Percentiles rank a stretch among this genome's conserved stretches.
phyloP scores from a whole-genome alignment of 306 rosid species.

The Rosa chinensis region DNA sequence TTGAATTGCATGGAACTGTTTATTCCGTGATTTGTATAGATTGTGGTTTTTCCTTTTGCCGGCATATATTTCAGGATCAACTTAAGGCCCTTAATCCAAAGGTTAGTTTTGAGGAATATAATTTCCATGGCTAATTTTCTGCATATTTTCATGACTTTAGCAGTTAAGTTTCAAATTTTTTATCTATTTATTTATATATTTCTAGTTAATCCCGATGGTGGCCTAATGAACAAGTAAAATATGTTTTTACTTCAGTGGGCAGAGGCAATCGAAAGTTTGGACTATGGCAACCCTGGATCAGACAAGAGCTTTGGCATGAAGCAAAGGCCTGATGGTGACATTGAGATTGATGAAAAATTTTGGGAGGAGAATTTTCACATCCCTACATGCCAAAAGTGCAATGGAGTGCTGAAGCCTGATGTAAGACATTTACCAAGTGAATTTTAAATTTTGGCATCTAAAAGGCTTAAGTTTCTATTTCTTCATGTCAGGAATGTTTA shows the following conservation, averaged over 20 bases:
- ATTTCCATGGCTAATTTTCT: not conserved
- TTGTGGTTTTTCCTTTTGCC: constrained; percentile 67
- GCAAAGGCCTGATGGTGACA: constrained; percentile 97
- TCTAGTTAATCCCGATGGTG: not conserved
- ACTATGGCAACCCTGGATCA: constrained; percentile 67
- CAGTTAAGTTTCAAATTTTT: not conserved
- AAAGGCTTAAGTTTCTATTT: not conserved
- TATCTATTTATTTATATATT: not conserved
- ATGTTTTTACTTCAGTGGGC: constrained; percentile 69
- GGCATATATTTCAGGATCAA: constrained; percentile 79
- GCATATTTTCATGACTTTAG: not conserved
- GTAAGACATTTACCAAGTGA: constrained; percentile 45
- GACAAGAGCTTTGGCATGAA: constrained; percentile 92
- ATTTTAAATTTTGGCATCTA: constrained; percentile 10
- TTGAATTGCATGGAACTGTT: constrained; percentile 95
- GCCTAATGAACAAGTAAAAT: constrained; percentile 6
- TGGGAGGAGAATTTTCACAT: constrained; percentile 90
- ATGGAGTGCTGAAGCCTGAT: constrained; percentile 89
- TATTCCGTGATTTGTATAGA: constrained; percentile 72
- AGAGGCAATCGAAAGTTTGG: constrained; percentile 79
- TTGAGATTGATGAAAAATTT: constrained; percentile 86
- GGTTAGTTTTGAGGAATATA: constrained; percentile 46
- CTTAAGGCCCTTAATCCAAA: constrained; percentile 81
- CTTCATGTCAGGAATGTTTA: not conserved
- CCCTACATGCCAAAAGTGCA: constrained; percentile 81